A percentile compares a stretch with the other conserved stretches of the same genome.
phyloP scores from a whole-genome alignment of 2,329 filamentous ascomycete genomes.

The Macrophomina tecta region DNA sequence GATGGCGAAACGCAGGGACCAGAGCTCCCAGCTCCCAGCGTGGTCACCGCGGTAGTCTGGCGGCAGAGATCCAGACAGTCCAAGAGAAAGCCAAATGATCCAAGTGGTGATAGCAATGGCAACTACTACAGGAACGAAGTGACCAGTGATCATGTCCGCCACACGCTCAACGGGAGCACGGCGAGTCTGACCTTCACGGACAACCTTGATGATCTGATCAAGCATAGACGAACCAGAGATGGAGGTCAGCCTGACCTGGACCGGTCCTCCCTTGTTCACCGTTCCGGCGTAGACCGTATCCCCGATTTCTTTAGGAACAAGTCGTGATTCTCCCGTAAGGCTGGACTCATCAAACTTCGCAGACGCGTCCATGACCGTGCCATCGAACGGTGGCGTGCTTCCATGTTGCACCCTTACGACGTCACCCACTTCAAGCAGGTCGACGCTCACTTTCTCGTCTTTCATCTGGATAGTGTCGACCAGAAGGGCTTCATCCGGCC shows the following conservation, averaged over 20 bases:
- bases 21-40: constrained; percentile 71
- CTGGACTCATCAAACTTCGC: constrained; percentile 87
- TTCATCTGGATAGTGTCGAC: constrained; percentile 54
- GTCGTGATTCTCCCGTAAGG: constrained; percentile 78
- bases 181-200: constrained; percentile 77
- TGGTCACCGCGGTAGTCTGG: constrained; percentile 59
- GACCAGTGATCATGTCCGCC: constrained; percentile 74
- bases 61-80: constrained; percentile 64
- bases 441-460: constrained; percentile 61
- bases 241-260: constrained; percentile 69
- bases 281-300: constrained; percentile 76
- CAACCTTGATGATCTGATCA: constrained; percentile 77
- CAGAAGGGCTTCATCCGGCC: constrained; percentile 77
- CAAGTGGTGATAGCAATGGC: constrained; percentile 73
- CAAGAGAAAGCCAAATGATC: constrained; percentile 72
- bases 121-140: constrained; percentile 77
- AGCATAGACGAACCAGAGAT: constrained; percentile 75
- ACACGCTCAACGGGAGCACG: constrained; percentile 77
- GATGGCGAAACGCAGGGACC: constrained; percentile 83
- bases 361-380: constrained; percentile 62
- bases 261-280: constrained; percentile 70
- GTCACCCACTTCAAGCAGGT: constrained; percentile 65
- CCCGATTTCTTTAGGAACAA: constrained; percentile 66
- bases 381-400: constrained; percentile 84
- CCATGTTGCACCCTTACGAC: constrained; percentile 77